These are phyloP conservation scores for Kregervanrija delftensis DNA, from an alignment of 805 yeast genomes.

Conservation along the genomic window DNA sequence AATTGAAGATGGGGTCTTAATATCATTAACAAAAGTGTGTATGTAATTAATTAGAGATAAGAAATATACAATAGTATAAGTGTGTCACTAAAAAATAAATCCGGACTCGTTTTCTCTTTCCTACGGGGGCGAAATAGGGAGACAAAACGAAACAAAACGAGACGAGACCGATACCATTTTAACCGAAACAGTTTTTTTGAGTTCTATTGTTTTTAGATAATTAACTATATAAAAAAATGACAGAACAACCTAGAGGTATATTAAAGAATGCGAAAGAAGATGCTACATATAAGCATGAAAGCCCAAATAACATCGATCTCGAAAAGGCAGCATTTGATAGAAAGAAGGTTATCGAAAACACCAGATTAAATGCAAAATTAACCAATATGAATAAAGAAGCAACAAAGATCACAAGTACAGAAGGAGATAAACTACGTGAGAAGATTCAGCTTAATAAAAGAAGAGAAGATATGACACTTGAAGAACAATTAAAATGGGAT, in stretches of 20 bases:
- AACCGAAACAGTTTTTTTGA: too few relatives aligned
- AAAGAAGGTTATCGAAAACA: conserved; percentile 71
- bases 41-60: not conserved
- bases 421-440: conserved; percentile 7
- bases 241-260: conserved; percentile 24
- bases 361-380: conserved; percentile 59
- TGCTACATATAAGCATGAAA: conserved; percentile 18
- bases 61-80: not conserved
- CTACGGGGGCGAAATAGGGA: too few relatives aligned
- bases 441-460: conserved; percentile 27
- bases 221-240: too few relatives aligned
- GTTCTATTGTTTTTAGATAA: too few relatives aligned
- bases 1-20: conserved; percentile 65
- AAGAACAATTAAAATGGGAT: conserved; percentile 72
- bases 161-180: too few relatives aligned
- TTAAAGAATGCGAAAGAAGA: conserved; percentile 24
- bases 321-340: conserved; percentile 31
- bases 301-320: conserved; percentile 10
- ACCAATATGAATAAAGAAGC: too few relatives aligned
- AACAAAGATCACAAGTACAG: conserved; percentile 6
- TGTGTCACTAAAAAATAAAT: not conserved
- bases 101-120: too few relatives aligned
- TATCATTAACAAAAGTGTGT: conserved; percentile 40
- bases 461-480: conserved; percentile 39
- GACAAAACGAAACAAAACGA: too few relatives aligned